These are phyloP conservation scores for Mycena capillaripes DNA, from an alignment of 768 basidiomycete genomes.

Conservation along the genomic window DNA sequence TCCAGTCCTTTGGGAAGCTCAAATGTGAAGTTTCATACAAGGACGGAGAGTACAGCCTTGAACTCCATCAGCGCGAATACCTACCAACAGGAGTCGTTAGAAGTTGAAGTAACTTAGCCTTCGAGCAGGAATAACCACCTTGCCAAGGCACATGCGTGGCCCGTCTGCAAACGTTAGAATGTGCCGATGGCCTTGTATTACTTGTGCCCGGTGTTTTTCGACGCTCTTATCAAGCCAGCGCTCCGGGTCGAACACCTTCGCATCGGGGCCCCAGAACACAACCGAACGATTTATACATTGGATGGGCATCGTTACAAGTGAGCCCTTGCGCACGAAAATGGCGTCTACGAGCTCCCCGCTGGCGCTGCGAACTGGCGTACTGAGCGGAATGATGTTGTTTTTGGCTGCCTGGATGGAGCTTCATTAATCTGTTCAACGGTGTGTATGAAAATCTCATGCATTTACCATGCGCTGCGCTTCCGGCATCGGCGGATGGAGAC, in stretches of 20 bases:
- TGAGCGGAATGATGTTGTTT: constrained; percentile 57
- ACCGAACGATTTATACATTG: constrained; percentile 55
- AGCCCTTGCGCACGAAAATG: constrained; percentile 55
- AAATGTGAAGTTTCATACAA: constrained; percentile 58
- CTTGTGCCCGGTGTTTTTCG: constrained; percentile 36
- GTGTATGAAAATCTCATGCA: no score
- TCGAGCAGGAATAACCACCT: neutral
- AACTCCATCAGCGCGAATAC: constrained; percentile 50
- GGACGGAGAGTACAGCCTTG: constrained; percentile 56
- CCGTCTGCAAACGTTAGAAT: constrained; percentile 55
- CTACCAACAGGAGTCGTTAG: neutral
- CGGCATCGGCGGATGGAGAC: constrained; percentile 51
- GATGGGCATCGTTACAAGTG: constrained; percentile 53
- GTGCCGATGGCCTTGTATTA: constrained; percentile 50
- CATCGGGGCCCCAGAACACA: constrained; percentile 59
- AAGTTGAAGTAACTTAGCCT: no score
- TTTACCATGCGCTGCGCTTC: constrained; percentile 48
- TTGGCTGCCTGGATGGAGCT: constrained; percentile 45
- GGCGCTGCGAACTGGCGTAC: constrained; percentile 43
- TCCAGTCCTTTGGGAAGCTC: constrained; percentile 52
- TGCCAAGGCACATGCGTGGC: constrained; percentile 51
- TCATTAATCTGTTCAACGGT: no score
- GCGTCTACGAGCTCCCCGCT: constrained; percentile 42
- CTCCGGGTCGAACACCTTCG: constrained; percentile 56
- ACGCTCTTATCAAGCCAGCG: constrained; percentile 46